Base-by-base conservation (phyloP, 208 protist species). In the Crithidia bombi region DNA sequence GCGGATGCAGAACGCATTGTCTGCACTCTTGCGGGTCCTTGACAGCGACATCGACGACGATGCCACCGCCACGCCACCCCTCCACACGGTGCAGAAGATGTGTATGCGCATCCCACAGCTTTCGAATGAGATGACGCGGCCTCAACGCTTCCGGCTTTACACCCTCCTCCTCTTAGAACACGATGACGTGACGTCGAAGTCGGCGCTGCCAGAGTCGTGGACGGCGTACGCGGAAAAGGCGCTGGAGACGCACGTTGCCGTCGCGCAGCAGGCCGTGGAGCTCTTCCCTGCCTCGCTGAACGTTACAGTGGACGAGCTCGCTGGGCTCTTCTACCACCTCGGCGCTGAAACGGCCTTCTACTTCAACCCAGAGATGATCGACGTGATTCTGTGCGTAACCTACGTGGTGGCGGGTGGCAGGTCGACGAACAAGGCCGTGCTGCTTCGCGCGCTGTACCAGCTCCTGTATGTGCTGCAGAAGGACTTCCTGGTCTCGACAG, bases 101-200 rank as follows among this genome's bases (percentile, higher is more conserved):
- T 94, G 86, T 64, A 81, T 87, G 58, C 70, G 69, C 33, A 49
- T 91, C n/a, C 89, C 84, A 12, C 59, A 85, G 4, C 74, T 95
- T 32, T 86, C 85, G 17, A 54, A 39, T 10, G 47, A 68, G 10
- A 66, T 92, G 26, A 82, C 59, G 14, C 78, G 79, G 1, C 46
- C 62, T 19, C 73, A 70, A 33, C 84, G 86, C 0, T 80, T 69
- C 28, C 79, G 78, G 51, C 72, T 92, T 17, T 95, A 95, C 70
- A 25, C 50, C 30, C 56, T 78, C n/a, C 73, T 95, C 33, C 79
- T 92, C 11, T 57, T 91, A 1, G 72, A 83, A 26, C 63, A 54
- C 62, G 57, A 35, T 25, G 41, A 46, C 17, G 61, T 32, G 38
- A 50, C 26, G 19, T 21, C 41, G 15, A 49, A 5, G 32, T n/a